Conservation (phyloP, 2,329 filamentous ascomycete genomes). For the Shiraia sp. region DNA sequence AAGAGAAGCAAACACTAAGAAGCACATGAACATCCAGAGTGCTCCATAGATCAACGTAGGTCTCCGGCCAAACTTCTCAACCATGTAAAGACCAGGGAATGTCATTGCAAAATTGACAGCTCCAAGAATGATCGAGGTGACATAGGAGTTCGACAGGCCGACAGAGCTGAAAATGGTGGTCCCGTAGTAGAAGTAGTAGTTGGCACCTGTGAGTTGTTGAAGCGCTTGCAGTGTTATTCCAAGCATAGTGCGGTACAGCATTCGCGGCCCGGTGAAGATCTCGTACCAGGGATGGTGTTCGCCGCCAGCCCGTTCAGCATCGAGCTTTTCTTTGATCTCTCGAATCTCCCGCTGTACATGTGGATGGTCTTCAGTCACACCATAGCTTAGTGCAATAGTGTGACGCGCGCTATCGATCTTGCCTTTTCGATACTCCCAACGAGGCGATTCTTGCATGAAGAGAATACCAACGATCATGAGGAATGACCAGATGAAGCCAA, state of each 20-base stretch:
- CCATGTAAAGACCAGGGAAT: constrained; percentile 52
- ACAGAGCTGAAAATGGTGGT: constrained; percentile 51
- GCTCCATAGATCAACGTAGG: constrained; percentile 51
- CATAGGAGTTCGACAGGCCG: constrained; percentile 49
- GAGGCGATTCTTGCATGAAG: constrained; percentile 61
- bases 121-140: constrained; percentile 54
- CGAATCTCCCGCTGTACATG: constrained; percentile 57
- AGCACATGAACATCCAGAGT: constrained; percentile 60
- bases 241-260: constrained; percentile 65
- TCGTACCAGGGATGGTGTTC: constrained; percentile 55
- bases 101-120: constrained; percentile 54
- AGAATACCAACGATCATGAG: constrained; percentile 59
- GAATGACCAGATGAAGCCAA: constrained; percentile 60
- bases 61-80: constrained; percentile 53
- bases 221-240: constrained; percentile 67
- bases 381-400: constrained; percentile 60
- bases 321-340: constrained; percentile 61
- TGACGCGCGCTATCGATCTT: constrained; percentile 55
- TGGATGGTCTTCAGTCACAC: constrained; percentile 59
- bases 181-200: constrained; percentile 66
- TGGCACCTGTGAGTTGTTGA: constrained; percentile 70
- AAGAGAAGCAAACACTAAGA: constrained; percentile 57
- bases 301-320: constrained; percentile 53
- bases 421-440: constrained; percentile 62
- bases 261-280: constrained; percentile 67